Conservation (phyloP, 345 rosid species). For the Raphanus raphanistrum region DNA sequence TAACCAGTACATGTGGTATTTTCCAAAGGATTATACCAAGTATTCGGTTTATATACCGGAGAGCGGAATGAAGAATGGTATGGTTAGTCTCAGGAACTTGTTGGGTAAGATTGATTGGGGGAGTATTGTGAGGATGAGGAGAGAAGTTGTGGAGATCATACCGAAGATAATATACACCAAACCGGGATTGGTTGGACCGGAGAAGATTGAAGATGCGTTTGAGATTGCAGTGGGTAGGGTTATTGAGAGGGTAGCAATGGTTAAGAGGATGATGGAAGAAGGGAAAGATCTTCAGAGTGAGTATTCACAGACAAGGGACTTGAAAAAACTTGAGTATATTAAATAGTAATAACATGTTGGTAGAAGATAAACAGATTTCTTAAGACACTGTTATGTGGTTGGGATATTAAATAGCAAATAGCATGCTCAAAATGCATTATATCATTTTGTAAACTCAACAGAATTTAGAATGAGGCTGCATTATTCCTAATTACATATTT, state of each 20-base stretch:
- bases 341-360: neutral
- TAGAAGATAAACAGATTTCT: neutral
- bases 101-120: conserved; percentile 31
- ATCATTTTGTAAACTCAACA: too few relatives aligned
- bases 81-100: conserved; percentile 22
- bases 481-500: too few relatives aligned
- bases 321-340: conserved; percentile 25
- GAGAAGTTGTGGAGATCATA: conserved; percentile 49
- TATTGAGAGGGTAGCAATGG: conserved; percentile 42
- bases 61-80: conserved; percentile 24
- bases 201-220: conserved; percentile 49
- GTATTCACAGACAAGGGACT: conserved; percentile 31
- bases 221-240: conserved; percentile 46
- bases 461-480: too few relatives aligned
- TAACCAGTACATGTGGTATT: conserved; percentile 57
- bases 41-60: conserved; percentile 52
- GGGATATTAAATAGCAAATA: neutral
- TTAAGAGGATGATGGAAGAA: conserved; percentile 31
- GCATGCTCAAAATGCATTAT: neutral
- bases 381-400: neutral
- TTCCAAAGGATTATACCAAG: conserved; percentile 46
- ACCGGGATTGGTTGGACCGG: conserved; percentile 35
- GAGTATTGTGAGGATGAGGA: conserved; percentile 43
- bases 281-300: conserved; percentile 27
- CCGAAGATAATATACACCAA: conserved; percentile 54